Base-by-base conservation (phyloP, 2,329 filamentous ascomycete genomes). In the Talaromyces sp. region DNA sequence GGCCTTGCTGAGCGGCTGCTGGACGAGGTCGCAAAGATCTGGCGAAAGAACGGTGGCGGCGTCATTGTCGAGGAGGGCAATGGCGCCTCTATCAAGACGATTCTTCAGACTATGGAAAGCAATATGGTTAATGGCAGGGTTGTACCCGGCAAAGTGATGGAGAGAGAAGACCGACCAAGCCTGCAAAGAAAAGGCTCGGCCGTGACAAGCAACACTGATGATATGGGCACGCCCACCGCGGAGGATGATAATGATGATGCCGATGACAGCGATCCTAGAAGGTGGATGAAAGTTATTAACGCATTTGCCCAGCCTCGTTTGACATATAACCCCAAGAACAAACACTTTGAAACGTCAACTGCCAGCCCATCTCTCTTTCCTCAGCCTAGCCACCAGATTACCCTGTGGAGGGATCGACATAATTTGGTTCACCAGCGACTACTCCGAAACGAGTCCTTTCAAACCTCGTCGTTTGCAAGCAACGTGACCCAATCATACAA, bases 371-470 rank as follows among this genome's bases (percentile, higher is more conserved):
- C 89, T 1, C 73, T 94, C 47, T 81, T 99, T 65, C 92, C 96
- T 0, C 81, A 85, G 8, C 87, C 92, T 16, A 85, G 87, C 5
- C 89, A 93, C 70, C 96, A 96, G 75, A 96, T 92, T 1, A 82
- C 87, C 3, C 81, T 95, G 52, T 97, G 97, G 77, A 87, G 92
- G 66, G 93, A 97, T 73, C 86, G 93, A 65, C 98, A 96, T 74
- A 90, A 96, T 69, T 85, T 98, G 60, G 89, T 98, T 57, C 90
- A 97, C 73, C 94, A 98, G 74, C 88, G 95, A 18, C 85, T 98
- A 18, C 84, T 98, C 47, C 89, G 95, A 56, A 97, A 97, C 72
- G 92, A 97, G 75, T 88, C 91, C 23, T 99, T 99, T 69, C 93
- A 97, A 73, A 87, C 87, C 92, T 92, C 1, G 83, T 89, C 23